Evolutionary conservation across 2,329 filamentous ascomycete genomes (phyloP).

Genomic region (Tolypocladium guangdongense): DNA sequence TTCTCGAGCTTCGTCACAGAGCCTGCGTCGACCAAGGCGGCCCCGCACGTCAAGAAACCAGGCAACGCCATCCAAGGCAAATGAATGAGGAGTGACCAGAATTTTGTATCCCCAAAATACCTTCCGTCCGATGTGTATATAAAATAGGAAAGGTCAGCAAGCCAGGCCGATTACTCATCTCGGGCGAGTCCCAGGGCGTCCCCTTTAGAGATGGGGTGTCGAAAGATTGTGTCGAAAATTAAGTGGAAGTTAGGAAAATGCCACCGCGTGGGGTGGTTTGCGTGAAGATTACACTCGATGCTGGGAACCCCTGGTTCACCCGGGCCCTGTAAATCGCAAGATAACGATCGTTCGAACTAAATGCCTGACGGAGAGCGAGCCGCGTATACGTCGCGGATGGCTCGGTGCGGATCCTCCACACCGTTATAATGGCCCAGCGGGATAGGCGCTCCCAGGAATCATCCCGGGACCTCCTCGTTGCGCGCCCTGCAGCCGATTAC

Average conservation of each 20-base stretch:
- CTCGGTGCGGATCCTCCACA: conserved; percentile 1
- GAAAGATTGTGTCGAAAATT: neutral
- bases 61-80: neutral
- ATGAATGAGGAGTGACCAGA: neutral
- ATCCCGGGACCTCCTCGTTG: conserved; percentile 27
- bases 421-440: conserved; percentile 12
- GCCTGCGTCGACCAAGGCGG: neutral
- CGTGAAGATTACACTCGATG: neutral
- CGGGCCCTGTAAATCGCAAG: neutral
- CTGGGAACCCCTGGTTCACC: neutral
- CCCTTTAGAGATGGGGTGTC: neutral
- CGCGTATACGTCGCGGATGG: conserved; percentile 9
- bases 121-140: neutral
- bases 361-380: neutral
- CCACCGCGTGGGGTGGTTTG: neutral
- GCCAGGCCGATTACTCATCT: neutral
- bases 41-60: neutral
- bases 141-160: neutral
- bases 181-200: no score
- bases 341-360: neutral
- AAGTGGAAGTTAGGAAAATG: neutral
- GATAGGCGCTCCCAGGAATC: conserved; percentile 44
- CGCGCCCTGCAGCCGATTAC: conserved; percentile 18
- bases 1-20: neutral
- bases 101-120: neutral